Conservation (phyloP, 768 basidiomycete species). For the Suillus clintonianus region DNA sequence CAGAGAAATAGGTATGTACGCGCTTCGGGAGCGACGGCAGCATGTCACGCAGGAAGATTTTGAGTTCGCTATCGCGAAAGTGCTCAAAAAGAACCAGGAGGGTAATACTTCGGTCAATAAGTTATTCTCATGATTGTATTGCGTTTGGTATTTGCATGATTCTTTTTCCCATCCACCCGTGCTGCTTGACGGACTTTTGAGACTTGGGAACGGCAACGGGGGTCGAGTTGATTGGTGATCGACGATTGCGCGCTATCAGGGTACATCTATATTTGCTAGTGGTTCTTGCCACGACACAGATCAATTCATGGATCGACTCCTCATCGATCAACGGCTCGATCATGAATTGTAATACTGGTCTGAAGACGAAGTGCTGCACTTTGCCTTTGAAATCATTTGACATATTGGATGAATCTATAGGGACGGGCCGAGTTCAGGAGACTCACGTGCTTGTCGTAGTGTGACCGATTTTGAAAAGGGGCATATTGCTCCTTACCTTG, state of each 20-base stretch:
- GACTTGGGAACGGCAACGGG: no score
- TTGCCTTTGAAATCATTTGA: no score
- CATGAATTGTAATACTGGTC: background rate
- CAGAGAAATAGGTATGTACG: slow-evolving; percentile 80
- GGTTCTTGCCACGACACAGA: background rate
- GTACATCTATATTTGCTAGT: background rate
- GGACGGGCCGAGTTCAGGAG: background rate
- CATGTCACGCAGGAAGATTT: slow-evolving; percentile 99
- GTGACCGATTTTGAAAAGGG: background rate
- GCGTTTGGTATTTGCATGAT: background rate
- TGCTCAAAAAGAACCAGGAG: slow-evolving; percentile 96
- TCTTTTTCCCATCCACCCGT: background rate
- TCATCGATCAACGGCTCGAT: background rate
- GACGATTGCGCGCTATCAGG: background rate
- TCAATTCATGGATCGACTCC: background rate
- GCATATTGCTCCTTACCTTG: background rate
- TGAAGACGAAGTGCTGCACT: background rate
- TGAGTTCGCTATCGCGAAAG: slow-evolving; percentile 97
- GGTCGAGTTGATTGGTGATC: background rate
- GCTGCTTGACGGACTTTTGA: background rate
- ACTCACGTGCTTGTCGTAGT: background rate
- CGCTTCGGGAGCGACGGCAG: slow-evolving; percentile 89
- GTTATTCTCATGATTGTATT: slow-evolving; percentile 71
- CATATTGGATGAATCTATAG: no score
- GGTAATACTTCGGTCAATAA: slow-evolving; percentile 94